Percentiles rank a stretch among this genome's conserved stretches.
Conservation (phyloP, 306 rosid species). For the Corylus avellana region DNA sequence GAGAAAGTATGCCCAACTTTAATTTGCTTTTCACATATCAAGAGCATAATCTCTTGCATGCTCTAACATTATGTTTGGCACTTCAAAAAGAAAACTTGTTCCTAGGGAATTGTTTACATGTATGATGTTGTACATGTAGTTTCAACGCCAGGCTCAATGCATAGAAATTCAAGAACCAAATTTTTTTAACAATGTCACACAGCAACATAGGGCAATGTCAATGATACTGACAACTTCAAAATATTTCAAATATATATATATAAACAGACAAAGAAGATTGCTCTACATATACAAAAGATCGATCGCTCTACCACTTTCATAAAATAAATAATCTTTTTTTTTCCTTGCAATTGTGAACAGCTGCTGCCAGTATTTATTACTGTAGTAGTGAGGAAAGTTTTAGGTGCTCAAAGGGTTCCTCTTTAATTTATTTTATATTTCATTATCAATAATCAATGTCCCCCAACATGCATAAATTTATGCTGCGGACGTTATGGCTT, state of each 20-base stretch:
- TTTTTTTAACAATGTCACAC: not conserved
- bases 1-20: not conserved
- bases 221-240: too few relatives aligned
- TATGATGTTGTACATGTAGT: not conserved
- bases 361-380: conserved; percentile 30
- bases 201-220: too few relatives aligned
- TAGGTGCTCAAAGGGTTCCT: not conserved
- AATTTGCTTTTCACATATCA: too few relatives aligned
- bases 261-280: conserved; percentile 4
- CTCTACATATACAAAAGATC: conserved; percentile 9
- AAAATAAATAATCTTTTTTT: conserved; percentile 4
- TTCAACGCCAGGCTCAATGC: not conserved
- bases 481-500: conserved; percentile 16
- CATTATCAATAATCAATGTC: not conserved
- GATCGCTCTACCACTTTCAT: conserved; percentile 2
- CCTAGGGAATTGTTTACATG: not conserved
- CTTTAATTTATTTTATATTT: conserved; percentile 17
- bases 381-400: conserved; percentile 9
- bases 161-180: not conserved
- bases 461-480: conserved; percentile 13
- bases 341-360: conserved; percentile 6
- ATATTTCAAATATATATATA: not conserved
- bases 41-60: not conserved
- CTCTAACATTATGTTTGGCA: not conserved
- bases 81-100: too few relatives aligned